A percentile compares a stretch with the other conserved stretches of the same genome.
Conservation (phyloP, 345 rosid genomes). For the Lenwebbia sp. region DNA sequence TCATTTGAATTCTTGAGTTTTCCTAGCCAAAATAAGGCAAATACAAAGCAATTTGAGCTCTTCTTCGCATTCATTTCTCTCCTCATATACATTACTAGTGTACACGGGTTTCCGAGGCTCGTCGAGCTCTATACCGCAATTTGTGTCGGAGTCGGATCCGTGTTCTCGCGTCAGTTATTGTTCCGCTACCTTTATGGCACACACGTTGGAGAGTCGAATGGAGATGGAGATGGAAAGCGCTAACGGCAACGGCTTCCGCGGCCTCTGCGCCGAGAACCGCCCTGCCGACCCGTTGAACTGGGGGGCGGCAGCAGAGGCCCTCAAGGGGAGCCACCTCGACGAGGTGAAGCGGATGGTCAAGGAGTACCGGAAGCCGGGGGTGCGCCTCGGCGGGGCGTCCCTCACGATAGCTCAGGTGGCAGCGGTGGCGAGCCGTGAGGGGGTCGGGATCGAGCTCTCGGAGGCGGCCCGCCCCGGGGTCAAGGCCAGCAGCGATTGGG, state of each 20-base stretch:
- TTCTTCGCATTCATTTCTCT: neutral
- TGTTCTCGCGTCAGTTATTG: neutral
- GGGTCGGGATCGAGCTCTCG: constrained; percentile 9
- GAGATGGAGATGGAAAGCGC: constrained; percentile 1
- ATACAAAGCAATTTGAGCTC: neutral
- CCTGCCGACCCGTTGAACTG: constrained; percentile 22
- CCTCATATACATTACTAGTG: neutral
- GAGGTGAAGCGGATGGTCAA: constrained; percentile 31
- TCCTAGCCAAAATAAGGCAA: neutral
- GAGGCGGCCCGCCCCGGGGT: constrained; percentile 21
- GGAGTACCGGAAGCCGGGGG: constrained; percentile 25
- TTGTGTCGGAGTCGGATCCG: neutral
- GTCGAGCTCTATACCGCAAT: neutral
- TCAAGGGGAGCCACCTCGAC: constrained; percentile 39
- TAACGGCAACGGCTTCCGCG: neutral
- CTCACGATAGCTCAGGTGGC: constrained; percentile 35
- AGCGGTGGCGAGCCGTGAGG: constrained; percentile 6
- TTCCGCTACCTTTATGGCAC: neutral
- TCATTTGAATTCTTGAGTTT: neutral
- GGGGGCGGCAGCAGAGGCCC: constrained; percentile 26
- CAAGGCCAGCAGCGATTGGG: constrained; percentile 32
- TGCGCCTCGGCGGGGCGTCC: constrained; percentile 25
- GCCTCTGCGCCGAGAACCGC: neutral
- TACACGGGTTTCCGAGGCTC: neutral
- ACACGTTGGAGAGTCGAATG: neutral